Evolutionary conservation across 257 asterid genomes (phyloP).

Genomic region (Voacanga thouarsii): DNA sequence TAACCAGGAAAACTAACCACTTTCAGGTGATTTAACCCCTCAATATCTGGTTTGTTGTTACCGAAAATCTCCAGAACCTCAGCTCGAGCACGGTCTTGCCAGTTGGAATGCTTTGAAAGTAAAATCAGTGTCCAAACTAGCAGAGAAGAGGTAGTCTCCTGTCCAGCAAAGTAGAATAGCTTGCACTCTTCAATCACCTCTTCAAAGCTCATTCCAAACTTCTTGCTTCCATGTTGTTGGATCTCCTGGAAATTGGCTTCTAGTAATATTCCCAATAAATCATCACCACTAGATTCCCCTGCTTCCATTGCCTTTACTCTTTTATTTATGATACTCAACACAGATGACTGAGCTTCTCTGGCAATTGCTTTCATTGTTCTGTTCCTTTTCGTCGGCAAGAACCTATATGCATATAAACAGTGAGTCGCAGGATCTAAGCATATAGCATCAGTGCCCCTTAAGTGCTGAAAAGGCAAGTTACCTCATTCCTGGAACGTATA

Average conservation of each 20-base stretch:
- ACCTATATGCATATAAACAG: background rate
- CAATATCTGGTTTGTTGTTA: conserved; percentile 11
- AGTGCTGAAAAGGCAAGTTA: background rate
- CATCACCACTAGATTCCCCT: background rate
- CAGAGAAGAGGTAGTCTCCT: conserved; percentile 23
- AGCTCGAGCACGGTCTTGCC: conserved; percentile 30
- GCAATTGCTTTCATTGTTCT: conserved; percentile 10
- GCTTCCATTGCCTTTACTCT: background rate
- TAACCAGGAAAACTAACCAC: conserved; percentile 13
- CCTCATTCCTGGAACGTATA: conserved; percentile 19
- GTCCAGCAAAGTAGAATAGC: no score
- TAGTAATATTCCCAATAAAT: conserved; percentile 23
- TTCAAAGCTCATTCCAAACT: no score
- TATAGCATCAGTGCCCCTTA: no score
- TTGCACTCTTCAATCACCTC: no score
- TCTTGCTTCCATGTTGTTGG: background rate
- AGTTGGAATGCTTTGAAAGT: conserved; percentile 14
- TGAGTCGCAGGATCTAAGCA: no score
- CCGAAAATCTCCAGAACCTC: conserved; percentile 23
- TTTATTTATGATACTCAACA: no score
- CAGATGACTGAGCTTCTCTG: no score
- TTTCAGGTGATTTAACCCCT: conserved; percentile 25
- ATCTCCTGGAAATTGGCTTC: conserved; percentile 18
- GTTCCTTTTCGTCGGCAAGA: conserved; percentile 21
- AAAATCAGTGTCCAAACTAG: conserved; percentile 29